A percentile compares a stretch with the other conserved stretches of the same genome.
phyloP scores from a whole-genome alignment of 208 protist genomes.

The Trypanosoma cruzi region DNA sequence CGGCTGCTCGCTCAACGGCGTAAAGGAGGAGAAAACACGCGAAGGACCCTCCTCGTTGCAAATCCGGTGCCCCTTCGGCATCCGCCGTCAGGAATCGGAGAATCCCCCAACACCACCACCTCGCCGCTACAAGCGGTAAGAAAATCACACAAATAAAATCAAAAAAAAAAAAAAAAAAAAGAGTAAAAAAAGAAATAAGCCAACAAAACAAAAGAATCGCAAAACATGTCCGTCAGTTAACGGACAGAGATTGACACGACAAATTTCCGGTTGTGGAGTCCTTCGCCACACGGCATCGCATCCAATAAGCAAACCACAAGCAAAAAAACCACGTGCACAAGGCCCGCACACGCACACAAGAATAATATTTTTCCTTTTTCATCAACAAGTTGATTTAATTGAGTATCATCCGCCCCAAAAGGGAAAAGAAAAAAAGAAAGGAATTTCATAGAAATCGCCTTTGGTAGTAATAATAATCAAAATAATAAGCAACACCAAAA shows the following conservation, averaged over 20 bases:
- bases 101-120: not conserved
- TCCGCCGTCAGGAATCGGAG: not conserved
- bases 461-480: not conserved
- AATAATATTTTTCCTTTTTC: not conserved
- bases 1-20: not conserved
- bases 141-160: constrained; percentile 1
- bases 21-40: not conserved
- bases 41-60: not conserved
- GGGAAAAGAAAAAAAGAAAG: not conserved
- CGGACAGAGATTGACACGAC: not conserved
- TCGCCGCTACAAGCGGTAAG: not conserved
- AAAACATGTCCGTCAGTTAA: too few species aligned
- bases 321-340: too few species aligned
- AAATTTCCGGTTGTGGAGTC: not conserved
- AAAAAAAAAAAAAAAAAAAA: constrained; percentile 17
- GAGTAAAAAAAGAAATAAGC: not conserved
- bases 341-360: not conserved
- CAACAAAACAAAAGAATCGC: not conserved
- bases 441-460: not conserved
- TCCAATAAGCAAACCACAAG: not conserved
- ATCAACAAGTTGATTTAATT: not conserved
- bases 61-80: not conserved
- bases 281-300: not conserved
- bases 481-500: not conserved
- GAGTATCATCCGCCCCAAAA: not conserved